Evolutionary conservation across 345 rosid species (phyloP).

Genomic region (Clausena lansium): DNA sequence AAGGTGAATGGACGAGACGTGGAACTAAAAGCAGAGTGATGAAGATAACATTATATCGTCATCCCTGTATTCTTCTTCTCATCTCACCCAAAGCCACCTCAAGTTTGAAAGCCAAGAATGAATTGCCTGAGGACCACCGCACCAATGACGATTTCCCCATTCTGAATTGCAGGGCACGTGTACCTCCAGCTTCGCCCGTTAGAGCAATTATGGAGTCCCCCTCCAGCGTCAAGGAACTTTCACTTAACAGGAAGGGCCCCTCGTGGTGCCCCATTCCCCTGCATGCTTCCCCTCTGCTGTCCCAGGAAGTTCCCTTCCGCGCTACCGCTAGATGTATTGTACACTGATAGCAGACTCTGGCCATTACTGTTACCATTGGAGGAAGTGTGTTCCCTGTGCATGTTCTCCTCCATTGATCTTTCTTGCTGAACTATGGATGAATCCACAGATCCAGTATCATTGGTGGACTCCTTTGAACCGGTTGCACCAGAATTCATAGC

Average conservation of each 20-base stretch:
- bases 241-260: slow-evolving; percentile 30
- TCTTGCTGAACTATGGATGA: slow-evolving; percentile 27
- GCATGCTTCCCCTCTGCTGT: slow-evolving; percentile 29
- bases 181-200: slow-evolving; percentile 22
- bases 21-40: not conserved
- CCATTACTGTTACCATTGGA: slow-evolving; percentile 17
- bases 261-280: slow-evolving; percentile 29
- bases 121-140: slow-evolving; percentile 48
- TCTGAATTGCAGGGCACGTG: not conserved
- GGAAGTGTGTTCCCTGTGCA: slow-evolving; percentile 9
- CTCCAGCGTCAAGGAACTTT: slow-evolving; percentile 13
- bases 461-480: slow-evolving; percentile 19
- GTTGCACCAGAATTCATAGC: slow-evolving; percentile 19
- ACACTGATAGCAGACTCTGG: slow-evolving; percentile 20
- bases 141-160: not conserved
- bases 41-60: not conserved
- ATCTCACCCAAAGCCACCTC: slow-evolving; percentile 3
- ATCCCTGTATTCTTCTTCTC: not conserved
- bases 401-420: slow-evolving; percentile 14
- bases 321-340: slow-evolving; percentile 19
- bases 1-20: slow-evolving; percentile 1
- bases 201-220: slow-evolving; percentile 19
- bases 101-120: slow-evolving; percentile 69
- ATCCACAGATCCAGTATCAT: slow-evolving; percentile 11
- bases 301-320: slow-evolving; percentile 13